These are phyloP conservation scores for Phytophthora litchii DNA, from an alignment of 352 stramenopile genomes.

Conservation along the genomic window DNA sequence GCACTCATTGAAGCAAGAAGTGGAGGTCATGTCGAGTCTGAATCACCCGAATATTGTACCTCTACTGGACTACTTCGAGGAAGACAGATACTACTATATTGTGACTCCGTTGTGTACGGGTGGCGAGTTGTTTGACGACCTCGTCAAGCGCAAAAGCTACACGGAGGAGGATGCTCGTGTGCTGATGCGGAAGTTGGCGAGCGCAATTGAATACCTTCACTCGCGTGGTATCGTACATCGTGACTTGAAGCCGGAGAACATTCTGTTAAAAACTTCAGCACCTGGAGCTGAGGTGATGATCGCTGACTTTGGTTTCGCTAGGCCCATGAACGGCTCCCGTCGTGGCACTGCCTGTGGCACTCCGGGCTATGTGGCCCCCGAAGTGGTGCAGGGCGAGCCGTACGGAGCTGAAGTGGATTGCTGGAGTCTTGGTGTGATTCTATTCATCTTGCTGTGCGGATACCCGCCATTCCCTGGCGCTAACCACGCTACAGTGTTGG, in stretches of 20 bases:
- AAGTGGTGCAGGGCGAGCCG: slow-evolving; percentile 88
- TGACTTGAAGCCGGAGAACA: slow-evolving; percentile 92
- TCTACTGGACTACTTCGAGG: slow-evolving; percentile 78
- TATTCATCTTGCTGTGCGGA: slow-evolving; percentile 94
- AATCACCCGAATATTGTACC: slow-evolving; percentile 79
- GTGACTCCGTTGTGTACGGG: slow-evolving; percentile 81
- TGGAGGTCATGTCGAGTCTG: slow-evolving; percentile 73
- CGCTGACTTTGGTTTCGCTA: slow-evolving; percentile 91
- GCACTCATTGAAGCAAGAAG: slow-evolving; percentile 70
- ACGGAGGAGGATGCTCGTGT: slow-evolving; percentile 94
- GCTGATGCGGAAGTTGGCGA: slow-evolving; percentile 90
- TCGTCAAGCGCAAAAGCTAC: slow-evolving; percentile 95
- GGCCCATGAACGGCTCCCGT: slow-evolving; percentile 57
- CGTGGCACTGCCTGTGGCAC: slow-evolving; percentile 82
- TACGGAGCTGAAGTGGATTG: slow-evolving; percentile 93
- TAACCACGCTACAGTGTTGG: slow-evolving; percentile 74
- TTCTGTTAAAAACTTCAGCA: slow-evolving; percentile 81
- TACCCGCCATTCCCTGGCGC: slow-evolving; percentile 88
- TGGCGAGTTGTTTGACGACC: slow-evolving; percentile 96
- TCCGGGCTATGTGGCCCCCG: slow-evolving; percentile 92
- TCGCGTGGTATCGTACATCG: slow-evolving; percentile 92
- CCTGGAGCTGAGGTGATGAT: slow-evolving; percentile 83
- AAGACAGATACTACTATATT: slow-evolving; percentile 79
- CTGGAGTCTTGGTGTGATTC: slow-evolving; percentile 94
- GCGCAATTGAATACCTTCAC: slow-evolving; percentile 94